Conservation (phyloP, 2,329 filamentous ascomycete species). For the Talaromyces sp. region DNA sequence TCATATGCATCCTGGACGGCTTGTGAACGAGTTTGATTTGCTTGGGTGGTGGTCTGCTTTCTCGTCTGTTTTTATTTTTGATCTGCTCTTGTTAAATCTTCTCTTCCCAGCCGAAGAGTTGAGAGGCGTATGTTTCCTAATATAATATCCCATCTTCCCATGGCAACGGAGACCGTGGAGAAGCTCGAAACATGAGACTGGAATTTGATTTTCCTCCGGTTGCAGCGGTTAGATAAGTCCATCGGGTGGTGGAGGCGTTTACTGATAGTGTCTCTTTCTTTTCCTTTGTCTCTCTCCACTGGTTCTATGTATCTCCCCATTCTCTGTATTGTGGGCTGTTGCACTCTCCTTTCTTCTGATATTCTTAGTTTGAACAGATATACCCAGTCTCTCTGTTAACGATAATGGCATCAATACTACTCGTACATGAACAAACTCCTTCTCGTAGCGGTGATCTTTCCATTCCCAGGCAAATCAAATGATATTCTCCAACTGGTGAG, state of each 20-base stretch:
- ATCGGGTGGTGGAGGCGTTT: slow-evolving; percentile 13
- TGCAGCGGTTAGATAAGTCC: not conserved
- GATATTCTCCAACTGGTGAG: not conserved
- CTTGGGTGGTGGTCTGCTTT: not conserved
- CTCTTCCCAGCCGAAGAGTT: not conserved
- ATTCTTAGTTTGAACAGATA: slow-evolving; percentile 12
- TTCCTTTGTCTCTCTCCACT: not conserved
- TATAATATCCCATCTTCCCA: not conserved
- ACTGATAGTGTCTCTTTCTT: slow-evolving; percentile 2
- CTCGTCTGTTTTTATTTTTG: not conserved
- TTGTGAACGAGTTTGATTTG: not conserved
- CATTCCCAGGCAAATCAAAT: not conserved
- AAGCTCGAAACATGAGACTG: slow-evolving; percentile 4
- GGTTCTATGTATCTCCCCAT: not conserved
- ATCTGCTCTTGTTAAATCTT: not conserved
- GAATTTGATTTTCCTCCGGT: not conserved
- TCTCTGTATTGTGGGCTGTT: slow-evolving; percentile 8
- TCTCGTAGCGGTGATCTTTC: not conserved
- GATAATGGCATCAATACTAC: slow-evolving; percentile 14
- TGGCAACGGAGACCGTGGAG: not conserved
- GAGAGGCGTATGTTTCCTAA: not conserved
- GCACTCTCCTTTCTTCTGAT: not conserved
- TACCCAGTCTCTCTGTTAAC: slow-evolving; percentile 13
- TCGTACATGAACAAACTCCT: not conserved
- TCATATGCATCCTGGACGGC: slow-evolving; percentile 9